These are phyloP conservation scores for Pseudocercospora crystallina DNA, from an alignment of 2,329 filamentous ascomycete species.

Conservation along the genomic window DNA sequence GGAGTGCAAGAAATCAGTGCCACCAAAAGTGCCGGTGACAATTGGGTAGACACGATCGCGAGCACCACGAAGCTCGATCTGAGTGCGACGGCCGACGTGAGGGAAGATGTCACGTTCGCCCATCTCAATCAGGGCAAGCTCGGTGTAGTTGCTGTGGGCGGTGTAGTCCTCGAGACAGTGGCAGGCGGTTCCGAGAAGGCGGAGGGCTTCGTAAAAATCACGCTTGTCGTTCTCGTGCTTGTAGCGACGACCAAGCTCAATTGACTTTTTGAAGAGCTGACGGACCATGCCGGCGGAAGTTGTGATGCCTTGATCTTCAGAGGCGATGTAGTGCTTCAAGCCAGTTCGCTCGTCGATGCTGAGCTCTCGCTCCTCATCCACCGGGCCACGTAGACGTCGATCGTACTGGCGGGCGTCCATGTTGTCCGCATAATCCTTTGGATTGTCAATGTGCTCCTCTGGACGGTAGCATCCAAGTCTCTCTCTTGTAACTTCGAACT, in stretches of 20 bases:
- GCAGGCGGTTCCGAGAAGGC: constrained; percentile 80
- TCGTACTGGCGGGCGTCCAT: constrained; percentile 82
- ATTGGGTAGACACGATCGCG: constrained; percentile 71
- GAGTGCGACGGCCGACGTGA: constrained; percentile 76
- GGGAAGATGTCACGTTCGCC: constrained; percentile 81
- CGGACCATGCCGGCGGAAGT: constrained; percentile 78
- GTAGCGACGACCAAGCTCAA: constrained; percentile 78
- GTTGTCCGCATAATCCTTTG: constrained; percentile 85
- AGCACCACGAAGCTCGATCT: constrained; percentile 67
- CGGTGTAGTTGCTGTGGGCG: constrained; percentile 90
- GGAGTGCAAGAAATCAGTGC: constrained; percentile 77
- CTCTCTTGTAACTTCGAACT: constrained; percentile 81
- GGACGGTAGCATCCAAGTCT: constrained; percentile 78
- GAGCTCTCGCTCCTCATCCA: constrained; percentile 77
- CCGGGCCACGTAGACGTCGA: constrained; percentile 67
- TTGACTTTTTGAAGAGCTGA: constrained; percentile 68
- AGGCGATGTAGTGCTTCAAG: constrained; percentile 88
- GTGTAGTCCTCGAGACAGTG: constrained; percentile 93
- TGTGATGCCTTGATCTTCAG: constrained; percentile 74
- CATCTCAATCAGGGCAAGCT: constrained; percentile 83
- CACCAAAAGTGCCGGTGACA: constrained; percentile 89
- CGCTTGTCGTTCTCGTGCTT: constrained; percentile 63
- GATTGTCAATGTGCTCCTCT: constrained; percentile 79
- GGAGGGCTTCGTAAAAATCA: constrained; percentile 85
- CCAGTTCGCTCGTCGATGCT: constrained; percentile 66